These are phyloP conservation scores for Populus hybrid DNA, from an alignment of 441 rosid genomes.

Conservation along the genomic window DNA sequence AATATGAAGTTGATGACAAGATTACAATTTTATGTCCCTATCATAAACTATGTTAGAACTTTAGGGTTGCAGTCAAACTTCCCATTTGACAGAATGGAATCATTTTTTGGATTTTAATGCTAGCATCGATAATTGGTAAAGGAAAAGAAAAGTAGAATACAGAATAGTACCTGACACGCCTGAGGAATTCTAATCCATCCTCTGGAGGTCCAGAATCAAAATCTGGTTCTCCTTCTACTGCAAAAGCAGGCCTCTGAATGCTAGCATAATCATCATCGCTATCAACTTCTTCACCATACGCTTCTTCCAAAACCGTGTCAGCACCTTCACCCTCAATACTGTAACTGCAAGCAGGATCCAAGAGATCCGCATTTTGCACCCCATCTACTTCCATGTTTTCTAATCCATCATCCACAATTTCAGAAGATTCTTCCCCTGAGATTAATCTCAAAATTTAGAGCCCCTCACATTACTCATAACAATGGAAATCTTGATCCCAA, in stretches of 20 bases:
- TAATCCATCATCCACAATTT: constrained; percentile 30
- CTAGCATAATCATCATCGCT: constrained; percentile 64
- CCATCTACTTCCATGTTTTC: constrained; percentile 25
- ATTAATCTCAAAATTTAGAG: constrained; percentile 30
- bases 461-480: not conserved
- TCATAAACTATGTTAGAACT: not conserved
- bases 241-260: constrained; percentile 80
- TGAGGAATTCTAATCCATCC: constrained; percentile 83
- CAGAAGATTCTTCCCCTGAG: constrained; percentile 47
- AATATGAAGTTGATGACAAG: not conserved
- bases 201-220: constrained; percentile 87
- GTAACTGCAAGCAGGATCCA: constrained; percentile 20
- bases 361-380: constrained; percentile 21
- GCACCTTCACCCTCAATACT: constrained; percentile 24
- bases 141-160: not conserved
- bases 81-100: not conserved
- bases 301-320: constrained; percentile 30
- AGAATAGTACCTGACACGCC: constrained; percentile 75
- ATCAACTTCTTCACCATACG: constrained; percentile 54
- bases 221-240: constrained; percentile 83
- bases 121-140: not conserved
- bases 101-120: not conserved
- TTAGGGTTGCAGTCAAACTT: not conserved
- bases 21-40: not conserved
- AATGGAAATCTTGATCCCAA: not conserved